Conservation (phyloP, 495 filamentous ascomycete species). For the Hypoxylon trugodes region DNA sequence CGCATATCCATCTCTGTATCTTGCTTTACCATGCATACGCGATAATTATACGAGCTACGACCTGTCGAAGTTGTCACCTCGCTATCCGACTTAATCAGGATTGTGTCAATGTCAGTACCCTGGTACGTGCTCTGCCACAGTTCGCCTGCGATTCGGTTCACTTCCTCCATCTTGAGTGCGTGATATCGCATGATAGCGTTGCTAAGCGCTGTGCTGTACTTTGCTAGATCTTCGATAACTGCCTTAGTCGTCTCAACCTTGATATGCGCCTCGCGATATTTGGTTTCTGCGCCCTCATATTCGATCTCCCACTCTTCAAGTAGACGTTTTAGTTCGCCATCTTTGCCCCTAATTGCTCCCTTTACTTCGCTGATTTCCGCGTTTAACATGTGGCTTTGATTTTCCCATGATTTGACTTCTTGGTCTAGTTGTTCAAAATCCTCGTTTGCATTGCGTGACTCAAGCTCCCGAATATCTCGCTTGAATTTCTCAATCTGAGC, state of each 20-base stretch:
- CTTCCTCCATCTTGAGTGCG: conserved; percentile 95
- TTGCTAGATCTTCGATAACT: conserved; percentile 86
- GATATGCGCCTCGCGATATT: conserved; percentile 89
- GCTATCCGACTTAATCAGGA: conserved; percentile 90
- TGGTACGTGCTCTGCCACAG: conserved; percentile 97
- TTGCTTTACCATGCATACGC: conserved; percentile 97
- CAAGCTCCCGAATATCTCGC: conserved; percentile 76
- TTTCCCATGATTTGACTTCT: conserved; percentile 70
- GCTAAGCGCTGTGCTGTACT: conserved; percentile 82
- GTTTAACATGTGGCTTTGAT: conserved; percentile 65
- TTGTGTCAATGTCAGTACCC: conserved; percentile 96
- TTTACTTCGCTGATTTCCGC: conserved; percentile 62
- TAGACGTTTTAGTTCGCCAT: conserved; percentile 74
- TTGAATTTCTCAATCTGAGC: conserved; percentile 71
- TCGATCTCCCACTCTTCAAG: conserved; percentile 82
- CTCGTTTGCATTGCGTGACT: conserved; percentile 80
- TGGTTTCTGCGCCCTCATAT: conserved; percentile 81
- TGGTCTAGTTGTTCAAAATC: conserved; percentile 77
- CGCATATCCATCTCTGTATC: conserved; percentile 99
- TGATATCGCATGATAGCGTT: conserved; percentile 98
- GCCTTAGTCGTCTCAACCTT: conserved; percentile 93
- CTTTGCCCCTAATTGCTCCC: conserved; percentile 81
- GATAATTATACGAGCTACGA: conserved; percentile 93
- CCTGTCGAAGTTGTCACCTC: conserved; percentile 75
- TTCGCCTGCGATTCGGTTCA: conserved; percentile 93